phyloP scores from a whole-genome alignment of 495 filamentous ascomycete genomes.

The Penicillium goetzii region DNA sequence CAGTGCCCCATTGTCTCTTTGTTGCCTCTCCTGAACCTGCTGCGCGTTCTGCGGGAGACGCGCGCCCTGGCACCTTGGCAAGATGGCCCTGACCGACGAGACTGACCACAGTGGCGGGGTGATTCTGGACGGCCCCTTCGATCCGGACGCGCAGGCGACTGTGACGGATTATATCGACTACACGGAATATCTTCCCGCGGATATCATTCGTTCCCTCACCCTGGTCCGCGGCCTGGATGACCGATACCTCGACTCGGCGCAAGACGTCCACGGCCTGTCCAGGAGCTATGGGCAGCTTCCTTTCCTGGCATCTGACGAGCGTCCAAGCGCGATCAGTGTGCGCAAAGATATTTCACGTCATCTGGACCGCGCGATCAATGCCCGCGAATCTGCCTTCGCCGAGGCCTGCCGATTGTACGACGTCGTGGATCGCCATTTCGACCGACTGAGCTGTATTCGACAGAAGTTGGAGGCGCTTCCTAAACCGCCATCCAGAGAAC shows the following conservation, averaged over 20 bases:
- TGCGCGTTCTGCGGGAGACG: slow-evolving; percentile 7
- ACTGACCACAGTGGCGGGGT: slow-evolving; percentile 51
- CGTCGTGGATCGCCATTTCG: slow-evolving; percentile 75
- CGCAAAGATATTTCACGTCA: slow-evolving; percentile 76
- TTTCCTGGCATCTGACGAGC: slow-evolving; percentile 54
- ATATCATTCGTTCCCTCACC: slow-evolving; percentile 86
- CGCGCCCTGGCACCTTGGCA: slow-evolving; percentile 16
- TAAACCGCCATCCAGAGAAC: slow-evolving; percentile 70
- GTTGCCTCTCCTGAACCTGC: background rate
- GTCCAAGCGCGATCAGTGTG: slow-evolving; percentile 59
- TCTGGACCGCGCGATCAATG: slow-evolving; percentile 72
- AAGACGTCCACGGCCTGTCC: slow-evolving; percentile 72
- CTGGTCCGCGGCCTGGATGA: slow-evolving; percentile 83
- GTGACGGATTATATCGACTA: slow-evolving; percentile 95
- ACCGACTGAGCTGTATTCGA: slow-evolving; percentile 74
- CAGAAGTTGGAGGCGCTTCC: slow-evolving; percentile 80
- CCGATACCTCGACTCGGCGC: slow-evolving; percentile 65
- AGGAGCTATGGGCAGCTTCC: slow-evolving; percentile 75
- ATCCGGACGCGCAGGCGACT: slow-evolving; percentile 93
- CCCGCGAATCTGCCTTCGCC: slow-evolving; percentile 75
- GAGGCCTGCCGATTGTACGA: slow-evolving; percentile 83
- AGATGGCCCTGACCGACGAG: slow-evolving; percentile 41
- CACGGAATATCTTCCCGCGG: slow-evolving; percentile 94
- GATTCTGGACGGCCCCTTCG: slow-evolving; percentile 56
- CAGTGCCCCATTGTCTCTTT: background rate